phyloP scores from a whole-genome alignment of 306 rosid genomes.

The Dalbergia oliveri region DNA sequence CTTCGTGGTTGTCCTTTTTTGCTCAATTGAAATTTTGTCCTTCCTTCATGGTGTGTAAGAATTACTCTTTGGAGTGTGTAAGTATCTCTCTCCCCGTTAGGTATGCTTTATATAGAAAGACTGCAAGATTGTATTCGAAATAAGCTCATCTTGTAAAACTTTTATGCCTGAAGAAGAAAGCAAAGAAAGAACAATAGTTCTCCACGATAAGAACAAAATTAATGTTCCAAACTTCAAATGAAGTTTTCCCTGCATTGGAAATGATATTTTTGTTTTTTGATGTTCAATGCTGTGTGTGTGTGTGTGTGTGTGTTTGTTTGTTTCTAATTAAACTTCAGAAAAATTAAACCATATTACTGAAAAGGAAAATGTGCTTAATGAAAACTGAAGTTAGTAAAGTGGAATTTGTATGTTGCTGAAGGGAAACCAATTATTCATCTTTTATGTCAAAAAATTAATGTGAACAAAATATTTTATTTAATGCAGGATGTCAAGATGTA shows the following conservation, averaged over 20 bases:
- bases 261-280: no score
- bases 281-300: neutral
- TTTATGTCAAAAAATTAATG: slow-evolving; percentile 19
- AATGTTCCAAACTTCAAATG: slow-evolving; percentile 22
- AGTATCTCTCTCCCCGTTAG: neutral
- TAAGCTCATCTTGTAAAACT: neutral
- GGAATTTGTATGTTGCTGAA: slow-evolving; percentile 35
- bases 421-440: slow-evolving; percentile 12
- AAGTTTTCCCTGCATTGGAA: neutral
- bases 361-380: neutral
- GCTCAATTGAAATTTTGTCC: slow-evolving; percentile 16
- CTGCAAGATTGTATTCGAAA: slow-evolving; percentile 10
- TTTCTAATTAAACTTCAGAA: slow-evolving; percentile 25
- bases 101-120: slow-evolving; percentile 15
- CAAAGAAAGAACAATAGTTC: slow-evolving; percentile 12
- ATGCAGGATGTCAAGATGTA: slow-evolving; percentile 58
- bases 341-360: neutral
- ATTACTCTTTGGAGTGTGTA: neutral
- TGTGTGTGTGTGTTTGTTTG: neutral
- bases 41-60: slow-evolving; percentile 4
- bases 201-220: neutral
- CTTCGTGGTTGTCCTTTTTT: neutral
- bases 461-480: neutral
- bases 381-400: neutral
- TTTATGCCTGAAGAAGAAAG: neutral